These are phyloP conservation scores for Chiua virens DNA, from an alignment of 768 basidiomycete genomes.

Conservation along the genomic window DNA sequence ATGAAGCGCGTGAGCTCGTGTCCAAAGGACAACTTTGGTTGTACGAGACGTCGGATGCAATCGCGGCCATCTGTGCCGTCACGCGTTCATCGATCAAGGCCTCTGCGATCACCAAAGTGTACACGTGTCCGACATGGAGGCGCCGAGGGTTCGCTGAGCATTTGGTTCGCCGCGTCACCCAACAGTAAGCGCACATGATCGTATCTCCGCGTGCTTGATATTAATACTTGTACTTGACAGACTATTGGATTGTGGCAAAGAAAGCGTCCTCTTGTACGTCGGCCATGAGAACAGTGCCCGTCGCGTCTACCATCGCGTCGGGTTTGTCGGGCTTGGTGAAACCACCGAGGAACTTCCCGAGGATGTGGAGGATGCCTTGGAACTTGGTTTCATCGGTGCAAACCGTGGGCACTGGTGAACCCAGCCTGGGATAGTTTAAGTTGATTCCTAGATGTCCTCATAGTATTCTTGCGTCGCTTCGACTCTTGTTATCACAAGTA, in stretches of 20 bases:
- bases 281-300: conserved; percentile 50
- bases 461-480: background rate
- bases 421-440: too few relatives aligned
- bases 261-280: conserved; percentile 54
- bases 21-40: conserved; percentile 52
- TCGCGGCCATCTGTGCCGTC: conserved; percentile 54
- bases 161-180: conserved; percentile 49
- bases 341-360: conserved; percentile 32
- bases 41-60: conserved; percentile 41
- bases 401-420: conserved; percentile 55
- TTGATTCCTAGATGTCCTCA: background rate
- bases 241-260: conserved; percentile 43
- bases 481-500: background rate
- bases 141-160: conserved; percentile 50
- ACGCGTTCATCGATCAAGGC: conserved; percentile 51
- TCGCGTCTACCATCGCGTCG: conserved; percentile 53
- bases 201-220: background rate
- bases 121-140: conserved; percentile 47
- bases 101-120: conserved; percentile 59
- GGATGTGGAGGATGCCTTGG: conserved; percentile 48
- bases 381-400: conserved; percentile 51
- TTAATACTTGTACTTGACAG: conserved; percentile 21
- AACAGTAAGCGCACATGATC: conserved; percentile 32
- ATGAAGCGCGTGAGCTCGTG: conserved; percentile 50
- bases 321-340: conserved; percentile 48